phyloP scores from a whole-genome alignment of 176 grass and related monocot genomes.

The Areca catechu region DNA sequence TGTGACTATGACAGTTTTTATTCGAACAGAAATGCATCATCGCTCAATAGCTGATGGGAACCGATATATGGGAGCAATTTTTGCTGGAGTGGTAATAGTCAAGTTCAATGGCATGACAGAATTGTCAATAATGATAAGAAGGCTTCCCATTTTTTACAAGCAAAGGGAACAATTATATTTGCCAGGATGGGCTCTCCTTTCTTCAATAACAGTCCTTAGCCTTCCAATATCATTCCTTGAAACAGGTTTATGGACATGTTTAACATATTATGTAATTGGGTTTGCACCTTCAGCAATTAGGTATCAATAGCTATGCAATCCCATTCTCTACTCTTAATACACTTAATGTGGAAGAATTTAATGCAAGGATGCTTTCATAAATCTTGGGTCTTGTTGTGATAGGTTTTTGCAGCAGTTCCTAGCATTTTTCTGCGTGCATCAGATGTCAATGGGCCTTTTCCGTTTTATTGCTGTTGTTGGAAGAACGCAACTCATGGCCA shows the following conservation, averaged over 20 bases:
- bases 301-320: conserved; percentile 16
- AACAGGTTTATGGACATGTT: conserved; percentile 65
- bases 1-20: conserved; percentile 70
- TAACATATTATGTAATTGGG: conserved; percentile 85
- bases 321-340: neutral
- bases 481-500: conserved; percentile 88
- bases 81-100: conserved; percentile 55
- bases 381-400: conserved; percentile 17
- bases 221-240: conserved; percentile 71
- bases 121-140: conserved; percentile 80
- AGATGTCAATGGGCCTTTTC: conserved; percentile 84
- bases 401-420: conserved; percentile 84
- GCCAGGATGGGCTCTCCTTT: conserved; percentile 91
- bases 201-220: conserved; percentile 62
- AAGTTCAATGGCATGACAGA: conserved; percentile 98
- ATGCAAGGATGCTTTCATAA: neutral
- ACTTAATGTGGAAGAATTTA: conserved; percentile 3
- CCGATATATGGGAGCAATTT: conserved; percentile 68
- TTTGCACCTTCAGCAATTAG: conserved; percentile 71
- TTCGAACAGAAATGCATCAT: conserved; percentile 71
- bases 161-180: conserved; percentile 70
- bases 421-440: conserved; percentile 67
- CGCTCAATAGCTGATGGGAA: conserved; percentile 58
- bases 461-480: conserved; percentile 66
- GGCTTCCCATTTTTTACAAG: conserved; percentile 91